Evolutionary conservation across 192 early-diverging fungal species (phyloP).

Genomic region (Coemansia sp.): DNA sequence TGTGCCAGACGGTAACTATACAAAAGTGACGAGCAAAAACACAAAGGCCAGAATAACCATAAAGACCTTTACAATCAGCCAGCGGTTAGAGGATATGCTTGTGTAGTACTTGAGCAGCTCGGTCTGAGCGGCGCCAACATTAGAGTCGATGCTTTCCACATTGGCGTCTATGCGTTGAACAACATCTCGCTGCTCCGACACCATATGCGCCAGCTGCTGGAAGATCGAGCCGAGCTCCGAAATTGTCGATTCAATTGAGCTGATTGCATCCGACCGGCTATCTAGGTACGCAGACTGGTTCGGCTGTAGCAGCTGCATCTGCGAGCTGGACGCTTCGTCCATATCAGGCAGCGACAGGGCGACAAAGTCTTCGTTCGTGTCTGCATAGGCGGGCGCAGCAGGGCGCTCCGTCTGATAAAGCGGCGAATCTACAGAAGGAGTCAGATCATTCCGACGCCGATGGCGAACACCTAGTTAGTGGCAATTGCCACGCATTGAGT

Average conservation of each 20-base stretch:
- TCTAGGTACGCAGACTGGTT: constrained; percentile 81
- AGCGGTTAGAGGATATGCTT: constrained; percentile 88
- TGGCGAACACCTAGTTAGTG: constrained; percentile 44
- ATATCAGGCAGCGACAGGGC: constrained; percentile 54
- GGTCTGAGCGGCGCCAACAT: constrained; percentile 84
- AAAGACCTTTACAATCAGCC: constrained; percentile 96
- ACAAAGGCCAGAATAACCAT: constrained; percentile 85
- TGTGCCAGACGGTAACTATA: constrained; percentile 11
- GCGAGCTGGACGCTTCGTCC: constrained; percentile 62
- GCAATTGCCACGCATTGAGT: not conserved
- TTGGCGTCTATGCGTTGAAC: constrained; percentile 95
- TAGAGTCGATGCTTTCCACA: constrained; percentile 86
- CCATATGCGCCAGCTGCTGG: constrained; percentile 79
- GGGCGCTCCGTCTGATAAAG: constrained; percentile 56
- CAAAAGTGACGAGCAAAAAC: constrained; percentile 65
- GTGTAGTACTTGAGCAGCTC: constrained; percentile 92
- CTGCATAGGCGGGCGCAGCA: constrained; percentile 6
- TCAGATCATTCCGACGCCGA: constrained; percentile 26
- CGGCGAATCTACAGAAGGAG: constrained; percentile 53
- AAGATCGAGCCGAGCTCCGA: constrained; percentile 92
- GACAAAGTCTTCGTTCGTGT: constrained; percentile 48
- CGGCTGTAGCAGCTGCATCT: constrained; percentile 64
- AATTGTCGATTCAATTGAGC: constrained; percentile 95
- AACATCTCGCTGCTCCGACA: constrained; percentile 82
- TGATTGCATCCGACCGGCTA: constrained; percentile 84